Evolutionary conservation across 2,329 filamentous ascomycete species (phyloP).

Genomic region (Colletotrichum karsti): DNA sequence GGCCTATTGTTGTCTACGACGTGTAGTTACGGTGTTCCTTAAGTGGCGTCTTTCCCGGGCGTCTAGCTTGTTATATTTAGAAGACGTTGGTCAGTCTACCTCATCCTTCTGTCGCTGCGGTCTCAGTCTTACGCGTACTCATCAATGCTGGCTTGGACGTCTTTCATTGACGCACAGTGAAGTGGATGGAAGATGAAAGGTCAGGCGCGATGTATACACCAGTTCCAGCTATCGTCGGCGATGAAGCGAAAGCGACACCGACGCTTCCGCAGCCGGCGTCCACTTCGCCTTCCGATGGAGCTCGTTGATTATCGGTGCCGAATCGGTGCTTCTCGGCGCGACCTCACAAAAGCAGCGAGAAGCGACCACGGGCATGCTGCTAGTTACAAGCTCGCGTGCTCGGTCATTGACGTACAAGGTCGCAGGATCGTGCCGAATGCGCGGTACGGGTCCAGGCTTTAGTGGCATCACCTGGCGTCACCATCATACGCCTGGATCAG

Average conservation of each 20-base stretch:
- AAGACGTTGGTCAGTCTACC: too few species aligned
- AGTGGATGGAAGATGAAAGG: too few species aligned
- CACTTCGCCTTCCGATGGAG: neutral
- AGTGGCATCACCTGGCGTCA: neutral
- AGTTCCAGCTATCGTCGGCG: neutral
- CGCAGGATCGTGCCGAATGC: neutral
- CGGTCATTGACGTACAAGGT: neutral
- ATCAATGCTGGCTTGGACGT: too few species aligned
- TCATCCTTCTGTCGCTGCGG: too few species aligned
- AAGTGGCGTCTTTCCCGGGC: too few species aligned
- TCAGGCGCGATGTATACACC: too few species aligned
- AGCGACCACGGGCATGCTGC: neutral
- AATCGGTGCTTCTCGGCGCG: neutral
- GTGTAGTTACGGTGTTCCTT: too few species aligned
- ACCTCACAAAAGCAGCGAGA: neutral
- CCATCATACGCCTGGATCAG: neutral
- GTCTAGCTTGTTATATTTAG: too few species aligned
- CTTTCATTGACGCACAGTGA: too few species aligned
- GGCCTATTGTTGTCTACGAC: too few species aligned
- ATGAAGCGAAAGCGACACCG: neutral
- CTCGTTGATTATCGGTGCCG: conserved; percentile 5
- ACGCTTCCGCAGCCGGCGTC: neutral
- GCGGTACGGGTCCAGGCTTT: neutral
- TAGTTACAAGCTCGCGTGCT: neutral
- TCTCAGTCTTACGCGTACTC: too few species aligned